Evolutionary conservation across 495 filamentous ascomycete species (phyloP).

Genomic region (Penicillium bovifimosum): DNA sequence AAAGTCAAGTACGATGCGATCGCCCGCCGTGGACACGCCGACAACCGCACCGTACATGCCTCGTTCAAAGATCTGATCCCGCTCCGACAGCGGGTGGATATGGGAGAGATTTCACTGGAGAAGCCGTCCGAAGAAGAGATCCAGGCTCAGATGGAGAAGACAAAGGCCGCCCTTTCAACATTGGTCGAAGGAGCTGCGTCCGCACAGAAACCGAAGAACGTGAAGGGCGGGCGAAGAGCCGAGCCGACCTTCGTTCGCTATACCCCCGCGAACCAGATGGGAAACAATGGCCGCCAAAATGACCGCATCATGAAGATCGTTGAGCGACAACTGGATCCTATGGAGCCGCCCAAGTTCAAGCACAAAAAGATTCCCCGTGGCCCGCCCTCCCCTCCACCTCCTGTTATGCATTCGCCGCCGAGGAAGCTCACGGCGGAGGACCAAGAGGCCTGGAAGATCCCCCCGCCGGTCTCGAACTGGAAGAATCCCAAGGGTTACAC

Average conservation of each 20-base stretch:
- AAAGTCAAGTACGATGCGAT: slow-evolving; percentile 97
- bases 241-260: slow-evolving; percentile 95
- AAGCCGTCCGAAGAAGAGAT: slow-evolving; percentile 83
- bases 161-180: slow-evolving; percentile 72
- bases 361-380: slow-evolving; percentile 97
- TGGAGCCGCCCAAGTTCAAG: slow-evolving; percentile 98
- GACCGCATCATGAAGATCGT: slow-evolving; percentile 99
- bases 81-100: slow-evolving; percentile 85
- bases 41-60: slow-evolving; percentile 80
- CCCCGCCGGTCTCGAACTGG: slow-evolving; percentile 94
- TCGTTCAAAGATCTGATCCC: slow-evolving; percentile 97
- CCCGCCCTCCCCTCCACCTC: slow-evolving; percentile 86
- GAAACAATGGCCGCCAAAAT: slow-evolving; percentile 78
- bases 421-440: slow-evolving; percentile 94
- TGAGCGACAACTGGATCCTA: slow-evolving; percentile 87
- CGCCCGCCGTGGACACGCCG: slow-evolving; percentile 80
- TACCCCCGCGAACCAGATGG: slow-evolving; percentile 96
- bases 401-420: slow-evolving; percentile 92
- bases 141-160: slow-evolving; percentile 74
- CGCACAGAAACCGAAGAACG: slow-evolving; percentile 92
- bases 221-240: slow-evolving; percentile 66
- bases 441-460: slow-evolving; percentile 94
- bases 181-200: slow-evolving; percentile 82
- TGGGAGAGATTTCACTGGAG: slow-evolving; percentile 86
- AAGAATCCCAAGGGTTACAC: slow-evolving; percentile 99